Conservation (phyloP, 208 protist species). For the Leishmania mexicana region DNA sequence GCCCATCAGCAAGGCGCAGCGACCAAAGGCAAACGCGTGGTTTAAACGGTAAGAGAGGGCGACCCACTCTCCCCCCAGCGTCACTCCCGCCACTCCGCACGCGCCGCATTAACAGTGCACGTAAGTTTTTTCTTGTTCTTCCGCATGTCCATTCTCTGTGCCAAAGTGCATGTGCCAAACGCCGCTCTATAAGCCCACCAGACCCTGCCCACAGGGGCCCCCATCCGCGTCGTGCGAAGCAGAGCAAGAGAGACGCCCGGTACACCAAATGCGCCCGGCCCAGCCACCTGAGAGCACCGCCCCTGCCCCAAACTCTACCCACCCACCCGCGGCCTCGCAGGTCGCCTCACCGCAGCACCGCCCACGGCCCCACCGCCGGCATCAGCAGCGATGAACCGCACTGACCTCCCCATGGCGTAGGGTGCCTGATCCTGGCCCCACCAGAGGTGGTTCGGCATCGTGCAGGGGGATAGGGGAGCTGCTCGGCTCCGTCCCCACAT, state of each 20-base stretch:
- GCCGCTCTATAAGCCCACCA: not conserved
- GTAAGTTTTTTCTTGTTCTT: not conserved
- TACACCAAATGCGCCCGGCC: not conserved
- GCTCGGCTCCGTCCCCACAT: not conserved
- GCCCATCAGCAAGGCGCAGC: slow-evolving; percentile 33
- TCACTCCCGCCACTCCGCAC: not conserved
- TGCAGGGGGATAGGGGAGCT: not conserved
- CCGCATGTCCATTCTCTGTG: not conserved
- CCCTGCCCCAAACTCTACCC: not conserved
- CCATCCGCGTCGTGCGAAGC: not conserved
- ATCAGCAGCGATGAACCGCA: not conserved
- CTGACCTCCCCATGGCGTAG: not conserved
- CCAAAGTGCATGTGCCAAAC: not conserved
- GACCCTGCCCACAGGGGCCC: not conserved
- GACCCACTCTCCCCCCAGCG: not conserved
- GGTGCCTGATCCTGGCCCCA: not conserved
- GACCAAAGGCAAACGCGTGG: slow-evolving; percentile 46
- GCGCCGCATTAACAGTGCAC: not conserved
- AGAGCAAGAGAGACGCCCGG: not conserved
- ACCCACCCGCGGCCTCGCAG: not conserved
- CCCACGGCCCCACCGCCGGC: not conserved
- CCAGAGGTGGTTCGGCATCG: not conserved
- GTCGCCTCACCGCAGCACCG: not conserved
- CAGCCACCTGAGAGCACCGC: not conserved
- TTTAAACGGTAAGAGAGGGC: slow-evolving; percentile 25